Evolutionary conservation across 169 alveolate genomes (phyloP), one percentile per base, ranked within the genome.

Genomic region (Plasmodium falciparum): DNA sequence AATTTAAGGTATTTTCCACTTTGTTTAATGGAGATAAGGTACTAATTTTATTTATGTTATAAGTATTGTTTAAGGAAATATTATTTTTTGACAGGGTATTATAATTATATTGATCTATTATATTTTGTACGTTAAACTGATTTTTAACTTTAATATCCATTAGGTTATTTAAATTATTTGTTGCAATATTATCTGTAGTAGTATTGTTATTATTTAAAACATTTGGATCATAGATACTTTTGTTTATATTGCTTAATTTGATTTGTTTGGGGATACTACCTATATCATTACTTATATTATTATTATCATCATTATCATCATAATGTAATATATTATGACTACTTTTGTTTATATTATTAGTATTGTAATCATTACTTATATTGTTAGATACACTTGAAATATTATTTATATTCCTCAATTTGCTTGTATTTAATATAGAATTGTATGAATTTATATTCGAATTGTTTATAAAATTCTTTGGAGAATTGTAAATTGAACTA

Each of bases 61-160:
- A 50, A 45, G 22, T 11, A n/a, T 65, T 49, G 15, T 65, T 49
- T 43, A 59, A 72, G 11, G 74, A 47, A 39, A 65, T 52, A 59
- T 59, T 86, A 49, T 67, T 29, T 29, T 58, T 47, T 47, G 61
- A 52, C 11, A 20, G 33, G 33, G 71, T 74, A 43, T 56, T 72
- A 47, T 86, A 86, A 66, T 86, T 86, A 20, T 86, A 86, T 52
- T 86, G 71, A 43, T 86, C 76, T 67, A 86, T 24, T 52, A 86
- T 59, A 52, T 86, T 52, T 52, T 86, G 92, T 52, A 86, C 88
- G 43, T 86, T 86, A 66, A 86, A 86, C 22, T 70, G 71, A 49
- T 86, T 72, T 66, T 86, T 86, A 24, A 86, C 50, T 39, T 47
- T 72, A 45, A 62, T 20, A 58, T 86, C 88, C 24, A 59, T 62